A percentile compares a stretch with the other conserved stretches of the same genome.
Conservation (phyloP, 805 yeast genomes). For the Tetrapisispora nanseiensis region DNA sequence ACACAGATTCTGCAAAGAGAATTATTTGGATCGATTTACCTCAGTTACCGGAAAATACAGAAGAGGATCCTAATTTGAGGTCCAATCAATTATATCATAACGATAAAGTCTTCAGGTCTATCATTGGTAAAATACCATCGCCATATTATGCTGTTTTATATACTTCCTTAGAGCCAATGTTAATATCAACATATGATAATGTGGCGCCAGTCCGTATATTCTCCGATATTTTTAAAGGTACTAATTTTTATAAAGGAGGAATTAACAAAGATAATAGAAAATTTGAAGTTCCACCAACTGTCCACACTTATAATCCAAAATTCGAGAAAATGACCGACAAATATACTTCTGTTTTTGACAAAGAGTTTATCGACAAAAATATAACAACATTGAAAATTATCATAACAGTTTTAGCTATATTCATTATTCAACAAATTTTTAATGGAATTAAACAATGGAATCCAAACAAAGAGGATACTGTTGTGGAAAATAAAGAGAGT, state of each 20-base stretch:
- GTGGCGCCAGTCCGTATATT: constrained; percentile 33
- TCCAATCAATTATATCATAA: constrained; percentile 7
- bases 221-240: constrained; percentile 45
- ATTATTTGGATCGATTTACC: constrained; percentile 52
- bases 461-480: neutral
- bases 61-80: neutral
- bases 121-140: constrained; percentile 59
- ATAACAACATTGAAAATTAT: constrained; percentile 11
- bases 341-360: constrained; percentile 18
- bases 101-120: constrained; percentile 41
- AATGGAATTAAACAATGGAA: neutral
- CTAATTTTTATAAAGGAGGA: constrained; percentile 37
- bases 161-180: neutral
- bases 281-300: constrained; percentile 23
- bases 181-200: neutral
- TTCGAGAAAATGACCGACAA: constrained; percentile 9
- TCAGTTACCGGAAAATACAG: constrained; percentile 34
- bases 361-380: constrained; percentile 17
- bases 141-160: constrained; percentile 58
- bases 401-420: constrained; percentile 6
- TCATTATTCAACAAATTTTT: neutral
- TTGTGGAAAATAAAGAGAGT: too few species aligned
- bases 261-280: constrained; percentile 43
- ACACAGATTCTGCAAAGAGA: constrained; percentile 54
- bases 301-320: constrained; percentile 28